Conservation (phyloP, 306 rosid species). For the Lablab purpureus region DNA sequence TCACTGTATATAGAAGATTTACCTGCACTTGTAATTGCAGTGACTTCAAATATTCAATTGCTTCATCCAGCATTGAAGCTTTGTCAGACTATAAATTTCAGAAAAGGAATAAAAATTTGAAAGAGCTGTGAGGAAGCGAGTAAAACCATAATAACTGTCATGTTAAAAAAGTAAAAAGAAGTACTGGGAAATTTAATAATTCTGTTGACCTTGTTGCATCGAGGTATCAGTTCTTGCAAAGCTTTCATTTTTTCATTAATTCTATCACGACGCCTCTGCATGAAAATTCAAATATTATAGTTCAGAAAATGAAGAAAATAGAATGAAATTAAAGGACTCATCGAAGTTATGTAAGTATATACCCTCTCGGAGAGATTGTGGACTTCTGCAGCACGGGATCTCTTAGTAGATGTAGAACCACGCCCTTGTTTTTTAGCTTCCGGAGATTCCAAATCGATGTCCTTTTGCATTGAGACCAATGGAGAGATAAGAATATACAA, state of each 20-base stretch:
- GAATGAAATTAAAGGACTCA: background rate
- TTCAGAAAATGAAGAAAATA: slow-evolving; percentile 19
- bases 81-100: slow-evolving; percentile 73
- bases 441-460: slow-evolving; percentile 59
- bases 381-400: slow-evolving; percentile 84
- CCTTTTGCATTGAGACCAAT: slow-evolving; percentile 54
- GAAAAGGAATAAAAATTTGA: slow-evolving; percentile 6
- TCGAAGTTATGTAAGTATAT: slow-evolving; percentile 20
- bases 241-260: slow-evolving; percentile 91
- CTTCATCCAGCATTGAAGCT: slow-evolving; percentile 96
- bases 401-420: slow-evolving; percentile 65
- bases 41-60: slow-evolving; percentile 86
- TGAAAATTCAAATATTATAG: slow-evolving; percentile 25
- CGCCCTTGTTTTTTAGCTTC: slow-evolving; percentile 62
- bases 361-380: slow-evolving; percentile 98
- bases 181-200: background rate
- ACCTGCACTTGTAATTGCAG: slow-evolving; percentile 93
- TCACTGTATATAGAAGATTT: background rate
- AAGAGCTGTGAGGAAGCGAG: background rate
- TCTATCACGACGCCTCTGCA: slow-evolving; percentile 91
- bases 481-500: slow-evolving; percentile 26
- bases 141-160: background rate
- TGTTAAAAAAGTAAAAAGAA: background rate
- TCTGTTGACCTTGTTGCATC: slow-evolving; percentile 75
- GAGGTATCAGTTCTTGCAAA: slow-evolving; percentile 86